Base-by-base conservation (phyloP, 179 eudicot genomes). In the Corrigiola litoralis region DNA sequence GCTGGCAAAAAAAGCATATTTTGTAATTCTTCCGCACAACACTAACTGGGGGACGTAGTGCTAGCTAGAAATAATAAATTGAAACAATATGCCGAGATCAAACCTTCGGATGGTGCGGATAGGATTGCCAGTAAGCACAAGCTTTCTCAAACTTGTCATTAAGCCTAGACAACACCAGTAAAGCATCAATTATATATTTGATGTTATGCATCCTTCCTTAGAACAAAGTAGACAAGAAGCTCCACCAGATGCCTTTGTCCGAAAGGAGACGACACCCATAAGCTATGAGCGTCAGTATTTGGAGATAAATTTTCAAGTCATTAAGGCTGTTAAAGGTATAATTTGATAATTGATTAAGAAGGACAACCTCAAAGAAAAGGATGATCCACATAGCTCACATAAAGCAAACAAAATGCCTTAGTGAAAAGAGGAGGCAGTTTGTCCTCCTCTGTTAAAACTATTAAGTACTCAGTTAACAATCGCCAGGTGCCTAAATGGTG, bases 101-200 rank as follows among this genome's bases (percentile, higher is more conserved):
- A 62, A 94, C 99, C 99, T 94, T 71, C 99, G 72, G 71, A 94
- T 88, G 44, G 89, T 83, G 64, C 99, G 86, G 71, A 94, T 48
- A 58, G 99, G 99, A 80, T 94, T 94, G 34, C 99, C 99, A 46
- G 67, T 70, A 27, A 94, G 97, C 67, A 94, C 76, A 76, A 94
- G 95, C 72, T 75, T 84, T 78, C 97, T 82, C 82, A 94, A 81
- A 49, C 85, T 84, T 60, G 91, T 86, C 97, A 94, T 94, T 70
- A 61, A 68, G 33, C 99, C 99, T 94, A 61, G 36, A 53, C 33
- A 70, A 8, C 47, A 54, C 18, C 34, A 44, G 46, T 50, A 41
- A 13, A 29, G 62, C 57, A 63, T 58, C 41, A 48, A 20, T 51
- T 10, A 41, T n/a, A 38, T 27, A 40, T 42, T 8, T 25, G 53